Conservation (phyloP, 2,329 filamentous ascomycete species). For the Fusarium floridanum region DNA sequence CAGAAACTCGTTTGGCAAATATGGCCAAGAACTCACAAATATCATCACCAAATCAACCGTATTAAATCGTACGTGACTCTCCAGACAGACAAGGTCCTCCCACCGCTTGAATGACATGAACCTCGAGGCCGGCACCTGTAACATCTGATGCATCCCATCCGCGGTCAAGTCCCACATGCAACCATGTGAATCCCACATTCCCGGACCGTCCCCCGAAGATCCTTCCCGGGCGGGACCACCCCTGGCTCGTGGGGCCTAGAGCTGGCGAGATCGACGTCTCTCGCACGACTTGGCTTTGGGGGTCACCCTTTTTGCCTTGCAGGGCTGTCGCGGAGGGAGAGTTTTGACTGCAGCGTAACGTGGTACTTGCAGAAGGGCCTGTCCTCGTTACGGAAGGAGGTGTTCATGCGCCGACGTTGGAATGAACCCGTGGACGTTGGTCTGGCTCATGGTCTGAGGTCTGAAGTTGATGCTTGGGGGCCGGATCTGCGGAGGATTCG, state of each 20-base stretch:
- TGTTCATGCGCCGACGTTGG: slow-evolving; percentile 45
- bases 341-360: slow-evolving; percentile 40
- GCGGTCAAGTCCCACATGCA: slow-evolving; percentile 9
- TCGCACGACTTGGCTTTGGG: slow-evolving; percentile 45
- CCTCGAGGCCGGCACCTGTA: slow-evolving; percentile 25
- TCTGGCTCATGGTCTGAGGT: slow-evolving; percentile 56
- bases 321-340: neutral
- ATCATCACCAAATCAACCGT: slow-evolving; percentile 60
- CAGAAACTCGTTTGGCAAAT: slow-evolving; percentile 57
- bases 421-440: slow-evolving; percentile 25
- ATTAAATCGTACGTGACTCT: slow-evolving; percentile 55
- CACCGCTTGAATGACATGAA: slow-evolving; percentile 40
- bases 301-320: slow-evolving; percentile 3
- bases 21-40: slow-evolving; percentile 57
- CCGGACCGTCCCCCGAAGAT: slow-evolving; percentile 46
- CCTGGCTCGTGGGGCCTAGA: slow-evolving; percentile 40
- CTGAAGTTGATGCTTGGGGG: slow-evolving; percentile 61
- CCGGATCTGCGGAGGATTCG: slow-evolving; percentile 52
- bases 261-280: slow-evolving; percentile 37
- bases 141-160: slow-evolving; percentile 4
- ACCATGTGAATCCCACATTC: slow-evolving; percentile 7
- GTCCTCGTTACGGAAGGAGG: slow-evolving; percentile 55
- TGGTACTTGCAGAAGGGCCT: slow-evolving; percentile 35
- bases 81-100: slow-evolving; percentile 58
- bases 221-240: slow-evolving; percentile 41